Evolutionary conservation across 345 rosid genomes (phyloP), one percentile per base, ranked within the genome.

Genomic region (Noccaea caerulescens): DNA sequence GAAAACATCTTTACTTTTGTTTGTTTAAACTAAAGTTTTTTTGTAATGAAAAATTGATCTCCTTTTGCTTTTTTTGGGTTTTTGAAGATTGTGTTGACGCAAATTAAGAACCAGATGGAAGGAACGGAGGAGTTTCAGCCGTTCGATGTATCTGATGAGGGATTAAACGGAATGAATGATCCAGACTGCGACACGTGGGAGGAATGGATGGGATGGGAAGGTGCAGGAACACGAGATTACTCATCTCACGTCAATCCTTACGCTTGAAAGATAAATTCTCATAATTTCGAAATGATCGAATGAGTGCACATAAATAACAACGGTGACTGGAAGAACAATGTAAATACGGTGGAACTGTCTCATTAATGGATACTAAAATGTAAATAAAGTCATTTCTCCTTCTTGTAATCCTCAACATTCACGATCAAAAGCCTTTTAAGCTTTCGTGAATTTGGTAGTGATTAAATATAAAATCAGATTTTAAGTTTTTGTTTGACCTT

Each of bases 181-280:
- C 81, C 84, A 14, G 92, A 89, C 30, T 86, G 84, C 68, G 97
- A 86, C 30, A 42, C 92, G 72, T 90, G 98, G 97, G 98, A 93
- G 9, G 97, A 88, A 67, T 93, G 98, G 97, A 93, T 93, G 98
- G 97, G 96, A 10, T 93, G 97, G 94, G 98, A 93, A 80, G 97
- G 98, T 34, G 98, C 92, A 37, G 96, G 97, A 23, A 88, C 88
- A 20, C 69, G 91, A 0, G 96, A 85, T 59, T 93, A 91, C 75
- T 56, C 97, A 4, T 87, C 96, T 6, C 98, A 93, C 41, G 68
- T 91, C 16, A 93, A 88, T 79, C 98, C 97, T 64, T 87, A 87
- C 76, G 82, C 88, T 58, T 90, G 68, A 71, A 41, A 10, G 13
- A 6, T 10, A 5, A 0, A 27, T 36, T 43, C 32, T 49, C 64